Base-by-base conservation (phyloP, 345 rosid species). In the Euphorbia tirucalli region DNA sequence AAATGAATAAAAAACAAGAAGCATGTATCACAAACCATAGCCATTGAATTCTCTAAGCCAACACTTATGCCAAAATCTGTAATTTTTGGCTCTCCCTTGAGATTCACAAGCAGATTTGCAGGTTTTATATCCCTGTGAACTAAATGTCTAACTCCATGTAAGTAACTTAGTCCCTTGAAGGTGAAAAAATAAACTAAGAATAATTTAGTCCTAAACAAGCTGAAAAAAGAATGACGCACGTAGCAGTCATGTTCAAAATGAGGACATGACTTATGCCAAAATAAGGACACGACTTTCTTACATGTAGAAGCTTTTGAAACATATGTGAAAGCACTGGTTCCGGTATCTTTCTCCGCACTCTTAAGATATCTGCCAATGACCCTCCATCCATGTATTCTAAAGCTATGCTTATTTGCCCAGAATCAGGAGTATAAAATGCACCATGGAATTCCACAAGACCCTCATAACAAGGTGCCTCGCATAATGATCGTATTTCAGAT, bases 121-220 rank as follows among this genome's bases (percentile, higher is more conserved):
- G 98, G 98, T 79, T 94, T 94, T 65, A 94, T 94, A 71, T 94
- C 98, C 85, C 98, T 87, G 79, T 94, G 98, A 74, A 94, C 97
- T 74, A 94, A 84, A 83, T 94, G 89, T 75, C 96, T 85, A 21
- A 76, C 93, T 78, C 92, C 96, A 78, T 94, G 97, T 82, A 94
- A 87, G 85, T 94, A 94, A 76, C 83, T 85, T 73, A 94, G 80
- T 71, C 98, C 98, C 97, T 90, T 76, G 44, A 67, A 74, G 58
- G 65, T 39, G 13, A 73, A 69, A 56, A 64, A 35, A 37, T 7
- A 54, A 15, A 25, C 10, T 30, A 52, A 15, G 30, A 10, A 58
- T 71, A 6, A 55, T 37, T n/a, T 73, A 65, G 31, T 70, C 19
- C 65, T 16, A 31, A 59, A 49, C 39, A 68, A 70, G 74, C 71